Evolutionary conservation across 495 filamentous ascomycete species (phyloP).

Genomic region (Lepidopterella palustris): DNA sequence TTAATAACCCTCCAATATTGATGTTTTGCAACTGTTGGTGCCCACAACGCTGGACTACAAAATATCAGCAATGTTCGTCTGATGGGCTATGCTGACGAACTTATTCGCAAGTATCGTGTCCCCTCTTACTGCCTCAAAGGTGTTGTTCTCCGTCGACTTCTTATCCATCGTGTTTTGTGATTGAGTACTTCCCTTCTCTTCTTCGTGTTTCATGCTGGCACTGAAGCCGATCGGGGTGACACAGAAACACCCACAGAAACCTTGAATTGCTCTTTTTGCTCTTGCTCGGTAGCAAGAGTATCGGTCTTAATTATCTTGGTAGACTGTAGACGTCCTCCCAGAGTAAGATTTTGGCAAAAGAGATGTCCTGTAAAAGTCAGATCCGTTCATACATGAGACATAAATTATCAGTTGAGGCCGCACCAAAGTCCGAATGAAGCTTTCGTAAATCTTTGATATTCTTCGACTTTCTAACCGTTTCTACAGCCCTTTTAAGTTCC

Average conservation of each 20-base stretch:
- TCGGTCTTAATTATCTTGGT: not conserved
- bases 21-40: not conserved
- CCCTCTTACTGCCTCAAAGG: not conserved
- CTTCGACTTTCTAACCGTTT: not conserved
- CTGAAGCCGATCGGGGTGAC: not conserved
- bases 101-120: not conserved
- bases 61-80: not conserved
- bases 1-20: not conserved
- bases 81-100: not conserved
- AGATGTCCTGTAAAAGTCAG: no score
- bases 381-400: no score
- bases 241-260: not conserved
- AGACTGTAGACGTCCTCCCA: not conserved
- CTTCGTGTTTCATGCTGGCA: not conserved
- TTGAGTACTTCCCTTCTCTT: not conserved
- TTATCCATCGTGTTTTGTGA: not conserved
- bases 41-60: not conserved
- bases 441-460: not conserved
- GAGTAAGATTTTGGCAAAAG: not conserved
- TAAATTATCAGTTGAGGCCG: no score
- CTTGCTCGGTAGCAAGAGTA: not conserved
- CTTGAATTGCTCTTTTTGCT: constrained; percentile 1
- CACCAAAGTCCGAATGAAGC: not conserved
- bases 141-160: not conserved
- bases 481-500: not conserved